These are phyloP conservation scores for Thelonectria discophora DNA, from an alignment of 2,329 filamentous ascomycete species.

Conservation along the genomic window DNA sequence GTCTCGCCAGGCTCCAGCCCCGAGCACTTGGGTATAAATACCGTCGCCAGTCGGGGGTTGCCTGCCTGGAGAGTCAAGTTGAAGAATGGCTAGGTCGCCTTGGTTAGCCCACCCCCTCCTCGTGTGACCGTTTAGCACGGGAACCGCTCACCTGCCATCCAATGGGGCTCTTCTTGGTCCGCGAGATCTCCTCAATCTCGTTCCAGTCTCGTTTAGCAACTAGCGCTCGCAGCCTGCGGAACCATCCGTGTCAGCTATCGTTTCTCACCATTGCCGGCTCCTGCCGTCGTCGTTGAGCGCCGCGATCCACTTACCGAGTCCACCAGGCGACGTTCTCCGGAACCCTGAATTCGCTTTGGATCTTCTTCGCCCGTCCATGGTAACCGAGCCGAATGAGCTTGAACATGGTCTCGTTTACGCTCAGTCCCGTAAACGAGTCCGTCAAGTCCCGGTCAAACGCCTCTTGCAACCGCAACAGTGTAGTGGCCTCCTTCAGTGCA, in stretches of 20 bases:
- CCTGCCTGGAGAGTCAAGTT: constrained; percentile 88
- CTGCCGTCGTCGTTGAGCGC: constrained; percentile 19
- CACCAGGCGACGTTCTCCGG: constrained; percentile 92
- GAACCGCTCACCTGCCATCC: constrained; percentile 83
- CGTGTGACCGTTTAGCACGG: constrained; percentile 3
- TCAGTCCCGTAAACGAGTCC: constrained; percentile 80
- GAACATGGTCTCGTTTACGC: constrained; percentile 91
- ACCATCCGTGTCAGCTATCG: constrained; percentile 31
- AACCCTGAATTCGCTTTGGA: constrained; percentile 92
- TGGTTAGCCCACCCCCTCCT: constrained; percentile 30
- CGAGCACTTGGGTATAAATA: constrained; percentile 90
- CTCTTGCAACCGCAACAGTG: constrained; percentile 86
- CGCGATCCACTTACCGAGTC: constrained; percentile 63
- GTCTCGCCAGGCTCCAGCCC: constrained; percentile 72
- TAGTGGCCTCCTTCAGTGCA: constrained; percentile 80
- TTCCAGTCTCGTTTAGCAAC: constrained; percentile 92
- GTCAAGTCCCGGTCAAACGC: constrained; percentile 84
- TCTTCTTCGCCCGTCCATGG: constrained; percentile 83
- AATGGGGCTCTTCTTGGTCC: constrained; percentile 85
- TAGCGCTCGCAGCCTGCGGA: constrained; percentile 77
- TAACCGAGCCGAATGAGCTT: constrained; percentile 85
- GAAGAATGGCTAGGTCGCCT: constrained; percentile 76
- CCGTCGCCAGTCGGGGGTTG: constrained; percentile 83
- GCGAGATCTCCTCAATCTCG: constrained; percentile 86
- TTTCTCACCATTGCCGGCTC: constrained; percentile 17